Conservation (phyloP, 2,329 filamentous ascomycete genomes). For the Ceratocystis harringtonii region DNA sequence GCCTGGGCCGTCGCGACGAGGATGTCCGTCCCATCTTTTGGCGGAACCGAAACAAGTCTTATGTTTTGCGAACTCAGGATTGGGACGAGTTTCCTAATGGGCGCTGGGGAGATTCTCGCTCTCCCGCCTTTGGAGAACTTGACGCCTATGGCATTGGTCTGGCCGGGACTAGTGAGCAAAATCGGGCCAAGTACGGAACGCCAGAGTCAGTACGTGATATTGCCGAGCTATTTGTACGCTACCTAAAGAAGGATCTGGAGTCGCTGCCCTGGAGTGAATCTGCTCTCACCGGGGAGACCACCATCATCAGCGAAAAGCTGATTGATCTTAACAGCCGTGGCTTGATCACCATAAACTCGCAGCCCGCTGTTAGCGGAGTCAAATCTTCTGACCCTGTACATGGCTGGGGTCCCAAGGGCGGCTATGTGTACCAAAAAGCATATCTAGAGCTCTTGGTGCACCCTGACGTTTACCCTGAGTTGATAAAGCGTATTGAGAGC, state of each 20-base stretch:
- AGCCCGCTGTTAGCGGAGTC: conserved; percentile 82
- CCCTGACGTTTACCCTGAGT: conserved; percentile 59
- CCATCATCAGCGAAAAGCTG: conserved; percentile 60
- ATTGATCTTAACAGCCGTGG: conserved; percentile 73
- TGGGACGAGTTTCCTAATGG: conserved; percentile 99
- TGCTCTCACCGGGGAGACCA: conserved; percentile 68
- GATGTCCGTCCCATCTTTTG: conserved; percentile 98
- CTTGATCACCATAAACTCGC: conserved; percentile 90
- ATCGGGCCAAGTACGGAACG: conserved; percentile 86
- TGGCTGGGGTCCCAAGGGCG: conserved; percentile 88
- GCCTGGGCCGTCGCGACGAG: conserved; percentile 73
- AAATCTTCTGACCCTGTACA: conserved; percentile 76
- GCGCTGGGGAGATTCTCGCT: conserved; percentile 93
- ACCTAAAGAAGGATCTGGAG: conserved; percentile 66
- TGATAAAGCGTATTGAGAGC: conserved; percentile 62
- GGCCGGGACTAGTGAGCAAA: conserved; percentile 89
- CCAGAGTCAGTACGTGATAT: conserved; percentile 68
- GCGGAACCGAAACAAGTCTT: conserved; percentile 92
- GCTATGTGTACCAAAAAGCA: conserved; percentile 96
- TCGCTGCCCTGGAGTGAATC: conserved; percentile 89
- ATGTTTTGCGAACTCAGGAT: conserved; percentile 86
- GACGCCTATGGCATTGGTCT: conserved; percentile 89
- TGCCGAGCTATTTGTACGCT: conserved; percentile 68
- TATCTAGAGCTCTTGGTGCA: conserved; percentile 87
- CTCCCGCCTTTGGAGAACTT: conserved; percentile 87